phyloP scores from a whole-genome alignment of 2,329 filamentous ascomycete genomes.

The Aspergillus eucalypticola region DNA sequence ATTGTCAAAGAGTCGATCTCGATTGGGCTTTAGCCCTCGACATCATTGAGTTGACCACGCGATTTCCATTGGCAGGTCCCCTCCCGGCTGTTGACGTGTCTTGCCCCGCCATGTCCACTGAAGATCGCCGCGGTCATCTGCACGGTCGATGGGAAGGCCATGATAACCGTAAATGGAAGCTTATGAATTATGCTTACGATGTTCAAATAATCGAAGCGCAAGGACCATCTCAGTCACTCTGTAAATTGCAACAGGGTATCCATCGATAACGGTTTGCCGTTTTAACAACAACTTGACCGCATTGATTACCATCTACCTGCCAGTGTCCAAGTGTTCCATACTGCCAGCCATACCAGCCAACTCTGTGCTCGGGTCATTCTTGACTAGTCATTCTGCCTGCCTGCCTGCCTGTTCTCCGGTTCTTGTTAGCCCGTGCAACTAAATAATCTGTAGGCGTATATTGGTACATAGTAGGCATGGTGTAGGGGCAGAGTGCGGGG shows the following conservation, averaged over 20 bases:
- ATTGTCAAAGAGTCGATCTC: not conserved
- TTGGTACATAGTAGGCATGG: no score
- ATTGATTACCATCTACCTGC: no score
- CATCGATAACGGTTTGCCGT: not conserved
- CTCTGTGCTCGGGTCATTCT: no score
- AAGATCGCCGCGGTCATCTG: not conserved
- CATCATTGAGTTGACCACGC: not conserved
- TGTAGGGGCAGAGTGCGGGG: no score
- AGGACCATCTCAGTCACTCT: not conserved
- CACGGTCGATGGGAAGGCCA: not conserved
- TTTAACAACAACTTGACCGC: no score
- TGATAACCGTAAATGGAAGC: not conserved
- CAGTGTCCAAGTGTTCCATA: no score
- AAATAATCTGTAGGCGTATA: no score
- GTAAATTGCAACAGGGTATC: not conserved
- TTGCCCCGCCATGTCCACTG: conserved; percentile 3
- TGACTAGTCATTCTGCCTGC: no score
- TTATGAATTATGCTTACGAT: not conserved
- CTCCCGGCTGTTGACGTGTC: conserved; percentile 3
- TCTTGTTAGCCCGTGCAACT: no score
- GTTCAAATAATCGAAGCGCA: no score
- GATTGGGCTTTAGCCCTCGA: not conserved
- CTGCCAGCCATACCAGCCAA: no score
- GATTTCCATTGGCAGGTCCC: not conserved
- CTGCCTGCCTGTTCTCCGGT: no score